Percentiles rank a stretch among this genome's conserved stretches.
These are phyloP conservation scores for Gremmenia infestans DNA, from an alignment of 2,329 filamentous ascomycete genomes.

Conservation along the genomic window DNA sequence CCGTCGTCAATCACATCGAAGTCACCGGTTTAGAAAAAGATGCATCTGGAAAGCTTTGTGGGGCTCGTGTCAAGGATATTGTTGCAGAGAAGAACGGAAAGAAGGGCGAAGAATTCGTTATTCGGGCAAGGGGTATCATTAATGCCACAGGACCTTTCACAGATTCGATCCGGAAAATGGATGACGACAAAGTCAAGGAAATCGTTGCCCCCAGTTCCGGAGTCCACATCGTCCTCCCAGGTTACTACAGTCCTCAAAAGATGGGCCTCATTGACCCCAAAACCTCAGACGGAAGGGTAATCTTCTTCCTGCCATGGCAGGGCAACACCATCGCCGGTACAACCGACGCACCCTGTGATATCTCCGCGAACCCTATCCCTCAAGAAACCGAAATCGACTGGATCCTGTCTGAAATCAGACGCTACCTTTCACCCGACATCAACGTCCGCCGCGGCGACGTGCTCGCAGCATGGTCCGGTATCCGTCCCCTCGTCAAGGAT, in stretches of 20 bases:
- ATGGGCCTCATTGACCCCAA: constrained; percentile 86
- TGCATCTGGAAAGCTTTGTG: constrained; percentile 64
- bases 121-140: constrained; percentile 76
- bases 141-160: constrained; percentile 88
- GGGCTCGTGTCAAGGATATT: constrained; percentile 68
- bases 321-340: constrained; percentile 89
- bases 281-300: constrained; percentile 83
- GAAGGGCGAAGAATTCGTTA: constrained; percentile 57
- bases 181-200: constrained; percentile 65
- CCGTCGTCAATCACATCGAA: constrained; percentile 78
- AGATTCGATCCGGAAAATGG: constrained; percentile 80
- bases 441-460: constrained; percentile 80
- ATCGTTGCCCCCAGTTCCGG: constrained; percentile 84
- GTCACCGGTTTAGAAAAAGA: constrained; percentile 75
- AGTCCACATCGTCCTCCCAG: constrained; percentile 80
- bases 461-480: constrained; percentile 86
- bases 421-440: constrained; percentile 79
- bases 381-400: constrained; percentile 82
- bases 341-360: constrained; percentile 71
- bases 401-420: constrained; percentile 79
- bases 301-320: constrained; percentile 92
- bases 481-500: constrained; percentile 79
- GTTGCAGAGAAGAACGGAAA: constrained; percentile 62
- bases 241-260: constrained; percentile 78
- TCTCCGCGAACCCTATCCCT: constrained; percentile 69